Percentiles rank a stretch among this genome's conserved stretches.
phyloP scores from a whole-genome alignment of 83 land plant genomes.

The Larix sibirica region DNA sequence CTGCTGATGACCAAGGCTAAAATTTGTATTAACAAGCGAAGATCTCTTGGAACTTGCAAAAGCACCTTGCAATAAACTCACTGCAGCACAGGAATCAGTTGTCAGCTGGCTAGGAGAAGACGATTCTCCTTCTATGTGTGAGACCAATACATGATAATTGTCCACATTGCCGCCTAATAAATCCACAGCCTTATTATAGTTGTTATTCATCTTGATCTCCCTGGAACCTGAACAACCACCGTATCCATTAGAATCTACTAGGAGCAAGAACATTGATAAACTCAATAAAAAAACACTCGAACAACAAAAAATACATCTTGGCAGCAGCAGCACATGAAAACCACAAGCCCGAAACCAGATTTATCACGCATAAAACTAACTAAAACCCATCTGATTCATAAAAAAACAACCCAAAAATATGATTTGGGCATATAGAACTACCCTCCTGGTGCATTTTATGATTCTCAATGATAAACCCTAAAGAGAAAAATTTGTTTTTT shows the following conservation, averaged over 20 bases:
- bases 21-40: background rate
- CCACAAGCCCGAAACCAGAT: background rate
- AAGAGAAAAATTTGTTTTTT: background rate
- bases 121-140: slow-evolving; percentile 7
- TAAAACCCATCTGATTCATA: background rate
- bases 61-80: slow-evolving; percentile 1
- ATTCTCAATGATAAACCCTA: too few species aligned
- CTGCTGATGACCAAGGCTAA: background rate
- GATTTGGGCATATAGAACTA: too few species aligned
- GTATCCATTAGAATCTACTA: background rate
- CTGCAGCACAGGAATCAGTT: slow-evolving; percentile 8
- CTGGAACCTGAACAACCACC: background rate
- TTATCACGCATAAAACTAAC: background rate
- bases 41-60: background rate
- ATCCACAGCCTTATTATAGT: background rate
- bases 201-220: too few species aligned
- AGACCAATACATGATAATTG: background rate
- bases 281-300: background rate
- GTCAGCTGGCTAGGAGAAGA: slow-evolving; percentile 13
- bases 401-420: background rate
- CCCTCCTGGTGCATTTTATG: too few species aligned
- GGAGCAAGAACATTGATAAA: too few species aligned
- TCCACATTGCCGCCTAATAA: slow-evolving; percentile 7
- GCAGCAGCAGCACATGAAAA: background rate
- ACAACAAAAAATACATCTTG: background rate